Base-by-base conservation (phyloP, 768 basidiomycete species). In the Pulveroboletus sp. region DNA sequence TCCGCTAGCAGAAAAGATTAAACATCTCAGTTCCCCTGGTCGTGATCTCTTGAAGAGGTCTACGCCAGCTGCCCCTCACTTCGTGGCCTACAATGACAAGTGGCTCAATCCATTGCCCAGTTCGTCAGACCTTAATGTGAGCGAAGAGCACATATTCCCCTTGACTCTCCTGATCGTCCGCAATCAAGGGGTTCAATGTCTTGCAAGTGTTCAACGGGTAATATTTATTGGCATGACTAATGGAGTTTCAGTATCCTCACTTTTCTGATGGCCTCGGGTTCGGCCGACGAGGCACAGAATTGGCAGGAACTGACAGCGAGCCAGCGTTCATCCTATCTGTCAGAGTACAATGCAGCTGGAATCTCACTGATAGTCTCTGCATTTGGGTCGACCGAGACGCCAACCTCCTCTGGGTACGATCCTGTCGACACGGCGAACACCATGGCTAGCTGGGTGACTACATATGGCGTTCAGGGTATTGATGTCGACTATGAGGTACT, bases 351-450 rank as follows among this genome's bases (percentile, higher is more conserved):
- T 14, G 72, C 73, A 0, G 78, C 78, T 14, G 80, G 81, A 6
- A 80, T 82, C 60, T 76, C 75, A 39, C 59, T 83, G 26, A 71
- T 83, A 50, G 81, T 82, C 5, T 79, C 79, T 38, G 71, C 70
- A 1, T 82, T 83, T 57, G 78, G 78, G 7, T 70, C 75, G 7
- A 68, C 66, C 12, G 58, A 64, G 47, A 62, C 68, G 0, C 78
- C 78, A 1, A 80, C 76, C 2, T 63, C 73, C 0, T 59, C 63
- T 6, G 71, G 72, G n/a, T 55, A 51, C 11, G 68, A 80, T 50
- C 69, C 78, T 0, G 62, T 70, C 21, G 51, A 43, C 18, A 67
- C 67, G 2, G 78, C 79, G 0, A 71, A 73, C 52, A 69, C 64
- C 6, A 67, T 80, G 54, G 77, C 77, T 4, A 59, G 66, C 1